Evolutionary conservation across 129 eudicot species (phyloP).

Genomic region (Helianthus annuus): HanXRQr2.0-SUNRISE NC_035447.2:62120549-62121048

Average conservation of each 20-base stretch:
- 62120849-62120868: conserved; percentile 82
- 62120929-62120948: conserved; percentile 61
- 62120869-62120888: conserved; percentile 81
- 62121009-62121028: neutral
- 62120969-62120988: conserved; percentile 75
- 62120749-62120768: conserved; percentile 31
- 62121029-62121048: too few species aligned
- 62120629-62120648: too few species aligned
- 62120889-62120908: conserved; percentile 65
- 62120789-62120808: conserved; percentile 80
- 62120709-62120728: neutral
- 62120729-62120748: too few species aligned
- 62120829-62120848: conserved; percentile 93
- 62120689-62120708: too few species aligned
- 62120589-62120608: too few species aligned
- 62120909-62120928: conserved; percentile 44
- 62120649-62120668: too few species aligned
- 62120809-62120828: conserved; percentile 86
- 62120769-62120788: conserved; percentile 84
- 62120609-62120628: too few species aligned
- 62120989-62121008: conserved; percentile 36
- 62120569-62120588: too few species aligned
- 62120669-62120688: too few species aligned
- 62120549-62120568: too few species aligned
- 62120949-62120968: conserved; percentile 86